Conservation (phyloP, 1,284 basidiomycete genomes). For the Peniophora sp. region DNA sequence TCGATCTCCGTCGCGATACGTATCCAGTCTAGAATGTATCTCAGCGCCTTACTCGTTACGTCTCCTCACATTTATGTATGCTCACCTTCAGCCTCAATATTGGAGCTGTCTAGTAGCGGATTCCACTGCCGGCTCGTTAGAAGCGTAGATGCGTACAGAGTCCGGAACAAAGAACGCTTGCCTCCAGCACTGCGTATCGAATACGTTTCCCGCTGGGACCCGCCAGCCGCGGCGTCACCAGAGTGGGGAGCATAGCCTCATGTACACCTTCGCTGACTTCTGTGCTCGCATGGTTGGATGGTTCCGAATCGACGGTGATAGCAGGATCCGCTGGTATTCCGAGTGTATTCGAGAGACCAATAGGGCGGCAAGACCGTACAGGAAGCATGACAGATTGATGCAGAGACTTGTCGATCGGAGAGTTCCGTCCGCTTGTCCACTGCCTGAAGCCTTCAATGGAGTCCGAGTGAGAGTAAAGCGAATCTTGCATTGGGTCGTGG, state of each 20-base stretch:
- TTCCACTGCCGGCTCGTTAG: conserved; percentile 52
- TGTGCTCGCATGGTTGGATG: not conserved
- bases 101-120: conserved; percentile 82
- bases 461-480: conserved; percentile 65
- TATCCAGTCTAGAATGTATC: conserved; percentile 67
- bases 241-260: conserved; percentile 61
- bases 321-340: not conserved
- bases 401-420: conserved; percentile 25
- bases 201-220: conserved; percentile 67
- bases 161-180: conserved; percentile 21
- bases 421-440: conserved; percentile 60
- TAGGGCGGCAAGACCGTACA: conserved; percentile 68
- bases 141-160: not conserved
- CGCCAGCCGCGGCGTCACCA: conserved; percentile 68
- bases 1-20: conserved; percentile 87
- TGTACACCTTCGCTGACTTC: conserved; percentile 51
- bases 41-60: not conserved
- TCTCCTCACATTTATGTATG: conserved; percentile 3
- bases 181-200: conserved; percentile 75
- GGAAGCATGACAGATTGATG: conserved; percentile 43
- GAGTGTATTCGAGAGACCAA: conserved; percentile 28
- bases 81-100: conserved; percentile 70
- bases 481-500: conserved; percentile 78
- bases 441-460: conserved; percentile 68
- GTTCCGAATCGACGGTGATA: not conserved